A percentile compares a stretch with the other conserved stretches of the same genome.
phyloP scores from a whole-genome alignment of 1,139 yeast species.

The Taiozyma sp. region DNA sequence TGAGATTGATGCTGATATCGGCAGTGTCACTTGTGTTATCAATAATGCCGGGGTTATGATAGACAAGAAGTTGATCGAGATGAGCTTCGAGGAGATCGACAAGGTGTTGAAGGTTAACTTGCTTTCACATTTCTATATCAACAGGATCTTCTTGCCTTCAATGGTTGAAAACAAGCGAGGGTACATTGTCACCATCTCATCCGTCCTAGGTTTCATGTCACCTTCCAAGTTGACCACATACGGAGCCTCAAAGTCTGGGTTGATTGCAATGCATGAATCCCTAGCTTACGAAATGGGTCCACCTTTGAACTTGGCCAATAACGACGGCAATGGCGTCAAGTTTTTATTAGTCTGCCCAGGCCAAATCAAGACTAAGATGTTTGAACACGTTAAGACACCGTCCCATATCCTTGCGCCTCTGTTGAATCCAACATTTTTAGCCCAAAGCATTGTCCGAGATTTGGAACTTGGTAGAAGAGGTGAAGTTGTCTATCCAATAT shows the following conservation, averaged over 20 bases:
- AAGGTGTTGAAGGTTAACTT: conserved; percentile 61
- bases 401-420: conserved; percentile 76
- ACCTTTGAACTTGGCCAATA: conserved; percentile 9
- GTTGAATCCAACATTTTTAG: conserved; percentile 62
- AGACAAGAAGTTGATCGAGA: conserved; percentile 52
- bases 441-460: conserved; percentile 50
- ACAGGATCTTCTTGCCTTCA: conserved; percentile 65
- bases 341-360: conserved; percentile 85
- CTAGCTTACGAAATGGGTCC: conserved; percentile 69
- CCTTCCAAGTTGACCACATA: conserved; percentile 79
- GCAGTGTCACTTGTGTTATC: conserved; percentile 60
- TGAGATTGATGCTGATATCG: conserved; percentile 40
- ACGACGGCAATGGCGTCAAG: conserved; percentile 45
- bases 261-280: conserved; percentile 80
- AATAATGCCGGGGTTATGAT: conserved; percentile 80
- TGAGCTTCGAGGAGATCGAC: conserved; percentile 55
- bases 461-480: conserved; percentile 61
- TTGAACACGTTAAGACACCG: conserved; percentile 68
- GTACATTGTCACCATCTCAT: conserved; percentile 73
- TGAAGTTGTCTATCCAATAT: conserved; percentile 68
- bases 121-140: conserved; percentile 63
- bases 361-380: conserved; percentile 72
- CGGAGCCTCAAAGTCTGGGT: conserved; percentile 87
- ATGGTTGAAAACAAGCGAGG: conserved; percentile 67
- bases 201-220: conserved; percentile 78